Conservation (phyloP, 2,329 filamentous ascomycete genomes). For the Arthroderma uncinatum region DNA sequence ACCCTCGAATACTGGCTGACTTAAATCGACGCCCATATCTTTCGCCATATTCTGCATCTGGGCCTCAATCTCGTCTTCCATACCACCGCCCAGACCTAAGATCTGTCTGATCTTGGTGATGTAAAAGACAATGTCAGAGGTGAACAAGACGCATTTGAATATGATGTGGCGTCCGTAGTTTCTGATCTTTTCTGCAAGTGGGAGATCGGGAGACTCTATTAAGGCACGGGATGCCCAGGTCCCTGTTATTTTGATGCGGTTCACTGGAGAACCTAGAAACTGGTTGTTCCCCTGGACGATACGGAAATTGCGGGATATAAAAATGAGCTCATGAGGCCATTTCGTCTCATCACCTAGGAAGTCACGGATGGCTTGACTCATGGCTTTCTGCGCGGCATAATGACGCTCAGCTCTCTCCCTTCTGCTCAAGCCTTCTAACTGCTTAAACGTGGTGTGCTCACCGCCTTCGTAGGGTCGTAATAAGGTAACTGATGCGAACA, state of each 20-base stretch:
- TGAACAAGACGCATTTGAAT: conserved; percentile 67
- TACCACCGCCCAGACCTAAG: conserved; percentile 64
- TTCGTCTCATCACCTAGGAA: conserved; percentile 76
- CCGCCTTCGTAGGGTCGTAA: conserved; percentile 86
- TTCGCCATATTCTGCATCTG: conserved; percentile 79
- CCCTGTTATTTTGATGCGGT: conserved; percentile 87
- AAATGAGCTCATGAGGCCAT: conserved; percentile 82
- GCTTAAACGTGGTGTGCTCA: conserved; percentile 53
- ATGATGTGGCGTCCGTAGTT: conserved; percentile 68
- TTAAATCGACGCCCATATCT: conserved; percentile 82
- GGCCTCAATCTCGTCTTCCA: conserved; percentile 89
- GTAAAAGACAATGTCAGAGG: conserved; percentile 73
- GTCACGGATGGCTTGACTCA: conserved; percentile 61
- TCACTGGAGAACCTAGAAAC: conserved; percentile 76
- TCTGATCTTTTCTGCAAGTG: conserved; percentile 49
- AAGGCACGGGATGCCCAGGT: conserved; percentile 77
- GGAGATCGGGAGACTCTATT: conserved; percentile 60
- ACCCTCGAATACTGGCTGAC: conserved; percentile 80
- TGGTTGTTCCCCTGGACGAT: conserved; percentile 93
- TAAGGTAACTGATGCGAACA: conserved; percentile 83
- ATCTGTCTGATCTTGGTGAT: conserved; percentile 66
- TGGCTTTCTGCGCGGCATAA: conserved; percentile 70
- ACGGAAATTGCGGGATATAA: conserved; percentile 81
- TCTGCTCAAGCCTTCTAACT: conserved; percentile 41
- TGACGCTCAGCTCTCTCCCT: conserved; percentile 48